These are phyloP conservation scores for Mycena sp. DNA, from an alignment of 1,284 basidiomycete genomes.

Conservation along the genomic window DNA sequence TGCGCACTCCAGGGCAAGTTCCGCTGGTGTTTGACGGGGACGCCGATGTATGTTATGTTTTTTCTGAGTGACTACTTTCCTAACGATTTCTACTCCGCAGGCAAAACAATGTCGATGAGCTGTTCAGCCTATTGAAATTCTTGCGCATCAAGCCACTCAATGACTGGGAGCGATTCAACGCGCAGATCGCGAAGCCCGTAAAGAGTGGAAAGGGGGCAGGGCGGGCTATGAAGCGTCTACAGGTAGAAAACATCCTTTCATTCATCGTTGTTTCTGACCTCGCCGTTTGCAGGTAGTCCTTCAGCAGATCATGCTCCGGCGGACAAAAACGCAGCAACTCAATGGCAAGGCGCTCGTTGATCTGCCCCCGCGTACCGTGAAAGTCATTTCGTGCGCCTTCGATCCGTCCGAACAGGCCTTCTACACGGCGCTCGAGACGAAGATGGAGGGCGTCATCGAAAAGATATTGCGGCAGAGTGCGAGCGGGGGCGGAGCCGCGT, in stretches of 20 bases:
- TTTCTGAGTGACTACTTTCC: not conserved
- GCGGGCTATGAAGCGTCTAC: conserved; percentile 85
- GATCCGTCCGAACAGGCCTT: conserved; percentile 82
- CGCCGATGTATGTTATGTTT: conserved; percentile 75
- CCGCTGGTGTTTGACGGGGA: conserved; percentile 92
- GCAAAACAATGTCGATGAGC: conserved; percentile 91
- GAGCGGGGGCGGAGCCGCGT: conserved; percentile 67
- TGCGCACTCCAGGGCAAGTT: conserved; percentile 82
- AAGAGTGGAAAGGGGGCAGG: conserved; percentile 72
- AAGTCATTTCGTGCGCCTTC: conserved; percentile 80
- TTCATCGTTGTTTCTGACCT: no score
- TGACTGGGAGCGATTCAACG: conserved; percentile 82
- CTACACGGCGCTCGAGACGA: conserved; percentile 81
- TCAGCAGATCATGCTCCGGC: conserved; percentile 89
- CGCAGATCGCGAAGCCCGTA: conserved; percentile 83
- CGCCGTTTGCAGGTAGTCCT: conserved; percentile 78
- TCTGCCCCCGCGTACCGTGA: conserved; percentile 80
- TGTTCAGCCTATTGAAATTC: conserved; percentile 92
- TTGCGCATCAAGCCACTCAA: conserved; percentile 86
- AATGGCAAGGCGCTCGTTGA: conserved; percentile 91
- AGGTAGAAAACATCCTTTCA: conserved; percentile 57
- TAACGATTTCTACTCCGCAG: conserved; percentile 38
- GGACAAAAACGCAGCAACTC: conserved; percentile 84
- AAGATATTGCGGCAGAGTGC: conserved; percentile 65
- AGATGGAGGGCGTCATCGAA: conserved; percentile 79